Evolutionary conservation across 208 protist genomes (phyloP).

Genomic region (Acanthamoeba castellanii): DNA sequence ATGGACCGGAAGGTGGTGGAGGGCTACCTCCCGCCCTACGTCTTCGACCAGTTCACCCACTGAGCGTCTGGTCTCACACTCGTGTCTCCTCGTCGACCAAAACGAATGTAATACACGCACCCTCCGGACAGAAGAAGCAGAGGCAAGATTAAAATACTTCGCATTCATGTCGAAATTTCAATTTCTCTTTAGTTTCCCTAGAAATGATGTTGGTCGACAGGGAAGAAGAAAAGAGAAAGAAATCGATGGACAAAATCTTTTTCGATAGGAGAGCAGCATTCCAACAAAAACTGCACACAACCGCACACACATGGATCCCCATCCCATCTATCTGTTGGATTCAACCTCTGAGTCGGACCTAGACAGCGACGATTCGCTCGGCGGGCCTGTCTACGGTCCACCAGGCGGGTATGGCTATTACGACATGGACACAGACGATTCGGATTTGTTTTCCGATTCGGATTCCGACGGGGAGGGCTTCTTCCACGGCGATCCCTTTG

Average conservation of each 20-base stretch:
- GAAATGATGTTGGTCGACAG: too few relatives aligned
- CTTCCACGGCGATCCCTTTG: background rate
- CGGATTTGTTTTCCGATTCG: background rate
- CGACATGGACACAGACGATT: background rate
- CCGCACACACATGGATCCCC: background rate
- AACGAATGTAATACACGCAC: too few relatives aligned
- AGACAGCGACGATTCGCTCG: background rate
- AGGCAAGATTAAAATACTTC: too few relatives aligned
- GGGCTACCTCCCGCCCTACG: conserved; percentile 80
- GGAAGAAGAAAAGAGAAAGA: too few relatives aligned
- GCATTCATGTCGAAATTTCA: too few relatives aligned
- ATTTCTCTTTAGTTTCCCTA: too few relatives aligned
- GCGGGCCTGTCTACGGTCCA: background rate
- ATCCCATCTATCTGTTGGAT: background rate
- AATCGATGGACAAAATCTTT: too few relatives aligned
- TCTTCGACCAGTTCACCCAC: conserved; percentile 81
- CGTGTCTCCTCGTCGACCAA: too few relatives aligned
- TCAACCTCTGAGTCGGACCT: background rate
- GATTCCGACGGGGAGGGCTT: too few relatives aligned
- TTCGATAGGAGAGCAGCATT: too few relatives aligned
- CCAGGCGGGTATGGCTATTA: background rate
- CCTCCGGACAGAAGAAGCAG: too few relatives aligned
- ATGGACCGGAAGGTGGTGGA: conserved; percentile 79
- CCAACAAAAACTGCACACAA: background rate
- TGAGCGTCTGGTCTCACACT: background rate